Evolutionary conservation across 1,284 basidiomycete genomes (phyloP).

Genomic region (Trichosporon sp.): DNA sequence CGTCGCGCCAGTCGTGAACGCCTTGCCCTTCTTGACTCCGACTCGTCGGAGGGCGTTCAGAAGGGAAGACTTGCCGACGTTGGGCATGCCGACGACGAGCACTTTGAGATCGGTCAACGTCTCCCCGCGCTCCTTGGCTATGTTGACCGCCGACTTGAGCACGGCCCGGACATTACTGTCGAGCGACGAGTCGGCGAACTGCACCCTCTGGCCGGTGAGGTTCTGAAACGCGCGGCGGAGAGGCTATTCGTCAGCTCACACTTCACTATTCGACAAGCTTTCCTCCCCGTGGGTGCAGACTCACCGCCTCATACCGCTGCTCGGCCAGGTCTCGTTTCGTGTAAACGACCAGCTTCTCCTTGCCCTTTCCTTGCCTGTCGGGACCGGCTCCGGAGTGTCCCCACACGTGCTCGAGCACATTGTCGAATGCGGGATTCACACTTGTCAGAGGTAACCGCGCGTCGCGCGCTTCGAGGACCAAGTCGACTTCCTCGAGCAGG

Average conservation of each 20-base stretch:
- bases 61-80: slow-evolving; percentile 95
- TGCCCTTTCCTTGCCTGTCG: slow-evolving; percentile 34
- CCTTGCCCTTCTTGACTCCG: slow-evolving; percentile 83
- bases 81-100: slow-evolving; percentile 95
- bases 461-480: slow-evolving; percentile 93
- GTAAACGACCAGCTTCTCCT: slow-evolving; percentile 85
- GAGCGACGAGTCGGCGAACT: slow-evolving; percentile 60
- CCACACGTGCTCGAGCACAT: slow-evolving; percentile 55
- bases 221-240: slow-evolving; percentile 57
- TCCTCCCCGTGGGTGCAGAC: slow-evolving; percentile 35
- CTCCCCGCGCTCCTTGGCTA: slow-evolving; percentile 24
- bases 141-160: slow-evolving; percentile 55
- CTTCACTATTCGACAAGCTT: no score
- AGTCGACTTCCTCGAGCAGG: slow-evolving; percentile 76
- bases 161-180: slow-evolving; percentile 59
- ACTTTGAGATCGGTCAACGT: slow-evolving; percentile 70
- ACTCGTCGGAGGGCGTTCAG: slow-evolving; percentile 87
- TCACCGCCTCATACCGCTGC: slow-evolving; percentile 76
- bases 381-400: slow-evolving; percentile 46
- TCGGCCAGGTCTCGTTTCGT: slow-evolving; percentile 93
- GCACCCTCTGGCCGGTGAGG: slow-evolving; percentile 57
- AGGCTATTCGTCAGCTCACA: slow-evolving; percentile 45
- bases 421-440: slow-evolving; percentile 87
- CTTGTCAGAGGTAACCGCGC: slow-evolving; percentile 89
- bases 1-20: slow-evolving; percentile 82